Evolutionary conservation across 371 early-diverging fungal species (phyloP).

Genomic region (Lichtheimia corymbifera): DNA sequence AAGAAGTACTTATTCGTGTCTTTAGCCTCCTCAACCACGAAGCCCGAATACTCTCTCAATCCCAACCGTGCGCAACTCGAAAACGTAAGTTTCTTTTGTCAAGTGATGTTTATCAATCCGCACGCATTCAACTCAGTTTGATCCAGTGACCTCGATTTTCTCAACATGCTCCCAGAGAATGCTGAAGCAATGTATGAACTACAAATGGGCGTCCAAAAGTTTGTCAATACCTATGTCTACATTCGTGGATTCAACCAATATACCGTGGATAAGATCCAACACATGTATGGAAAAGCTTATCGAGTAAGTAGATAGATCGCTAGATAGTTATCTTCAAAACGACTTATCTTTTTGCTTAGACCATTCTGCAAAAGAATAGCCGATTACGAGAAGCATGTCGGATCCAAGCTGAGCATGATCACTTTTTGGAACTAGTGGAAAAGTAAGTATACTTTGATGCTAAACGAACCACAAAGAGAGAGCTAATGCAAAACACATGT

Average conservation of each 20-base stretch:
- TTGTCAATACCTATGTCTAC: slow-evolving; percentile 63
- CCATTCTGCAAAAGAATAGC: slow-evolving; percentile 43
- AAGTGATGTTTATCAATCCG: slow-evolving; percentile 5
- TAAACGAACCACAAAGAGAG: background rate
- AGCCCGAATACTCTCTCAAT: slow-evolving; percentile 38
- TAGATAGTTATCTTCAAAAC: background rate
- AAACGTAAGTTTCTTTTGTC: slow-evolving; percentile 38
- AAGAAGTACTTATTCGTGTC: background rate
- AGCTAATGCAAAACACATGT: slow-evolving; percentile 3
- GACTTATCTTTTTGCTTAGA: slow-evolving; percentile 22
- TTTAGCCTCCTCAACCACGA: slow-evolving; percentile 15
- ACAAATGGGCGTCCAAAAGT: slow-evolving; percentile 51
- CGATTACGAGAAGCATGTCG: slow-evolving; percentile 43
- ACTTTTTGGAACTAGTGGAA: slow-evolving; percentile 59
- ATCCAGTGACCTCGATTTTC: slow-evolving; percentile 61
- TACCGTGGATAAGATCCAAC: slow-evolving; percentile 61
- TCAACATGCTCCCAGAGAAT: slow-evolving; percentile 56
- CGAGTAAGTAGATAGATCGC: slow-evolving; percentile 18
- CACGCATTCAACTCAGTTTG: slow-evolving; percentile 2
- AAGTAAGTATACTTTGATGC: slow-evolving; percentile 40
- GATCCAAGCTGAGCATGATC: slow-evolving; percentile 55
- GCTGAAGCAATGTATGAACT: slow-evolving; percentile 51
- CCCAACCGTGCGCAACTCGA: slow-evolving; percentile 49
- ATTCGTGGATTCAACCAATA: slow-evolving; percentile 58
- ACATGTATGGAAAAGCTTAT: slow-evolving; percentile 57